Base-by-base conservation (phyloP, 176 grass and related monocot species). In the Triticum timopheevii region DNA sequence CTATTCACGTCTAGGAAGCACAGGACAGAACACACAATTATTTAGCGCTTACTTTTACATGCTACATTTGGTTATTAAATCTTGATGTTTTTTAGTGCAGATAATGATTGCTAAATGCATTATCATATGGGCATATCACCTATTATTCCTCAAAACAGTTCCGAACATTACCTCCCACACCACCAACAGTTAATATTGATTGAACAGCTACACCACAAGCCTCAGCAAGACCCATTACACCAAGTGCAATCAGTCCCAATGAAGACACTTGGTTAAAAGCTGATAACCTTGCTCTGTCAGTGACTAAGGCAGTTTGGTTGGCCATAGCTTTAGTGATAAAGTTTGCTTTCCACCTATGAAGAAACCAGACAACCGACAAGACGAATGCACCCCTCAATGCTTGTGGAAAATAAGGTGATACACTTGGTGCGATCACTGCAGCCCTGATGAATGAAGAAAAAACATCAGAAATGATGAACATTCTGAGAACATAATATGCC, bases 161-260 rank as follows among this genome's bases (percentile, higher is more conserved):
- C 73, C 0, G 61, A 77, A 82, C 3, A 72, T 84, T 98, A 98
- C 97, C 94, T 98, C 97, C 97, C 61, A 98, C 88, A 75, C 97
- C 97, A 86, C 97, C 97, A 91, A 98, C 94, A 86, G 97, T 98
- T 80, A 98, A 79, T 84, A 98, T 93, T 66, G 97, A 98, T 83
- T 98, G 97, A 78, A 94, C 88, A 82, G 97, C 90, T 61, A 98
- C 59, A 35, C 94, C 94, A 87, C 89, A 92, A 80, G 94, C 90
- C 73, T 98, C 97, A 76, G 97, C 97, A 80, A 98, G 70, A 73
- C 84, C 97, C 92, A 93, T 98, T 50, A 96, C 83, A 86, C 93
- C 97, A 11, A 98, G 87, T 74, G 85, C 82, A 84, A 96, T 91
- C 56, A 98, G 76, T 75, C 97, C 92, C 22, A 98, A 68, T 19